A percentile compares a stretch with the other conserved stretches of the same genome.
Evolutionary conservation across 225 moss, liverwort and hornwort species (phyloP).

Genomic region (Bryoerythrophyllum caledonicum): DNA sequence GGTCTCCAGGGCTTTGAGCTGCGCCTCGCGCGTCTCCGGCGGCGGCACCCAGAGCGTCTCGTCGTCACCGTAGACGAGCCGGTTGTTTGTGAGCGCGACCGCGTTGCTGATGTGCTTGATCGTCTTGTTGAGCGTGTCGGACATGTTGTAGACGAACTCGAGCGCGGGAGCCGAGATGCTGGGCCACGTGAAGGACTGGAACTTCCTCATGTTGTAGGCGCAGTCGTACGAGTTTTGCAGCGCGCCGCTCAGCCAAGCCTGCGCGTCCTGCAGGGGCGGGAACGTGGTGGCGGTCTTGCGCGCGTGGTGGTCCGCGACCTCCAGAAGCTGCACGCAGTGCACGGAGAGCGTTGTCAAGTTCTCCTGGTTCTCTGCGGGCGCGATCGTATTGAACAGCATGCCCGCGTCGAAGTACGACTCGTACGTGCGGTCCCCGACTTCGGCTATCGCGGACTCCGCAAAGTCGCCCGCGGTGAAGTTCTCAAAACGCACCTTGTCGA

Average conservation of each 20-base stretch:
- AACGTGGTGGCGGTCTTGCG: neutral
- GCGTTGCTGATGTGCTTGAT: constrained; percentile 72
- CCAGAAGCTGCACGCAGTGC: constrained; percentile 59
- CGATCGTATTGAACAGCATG: constrained; percentile 24
- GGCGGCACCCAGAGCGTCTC: constrained; percentile 53
- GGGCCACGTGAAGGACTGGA: neutral
- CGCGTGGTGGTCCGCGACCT: constrained; percentile 46
- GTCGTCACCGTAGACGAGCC: constrained; percentile 41
- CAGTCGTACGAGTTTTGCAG: constrained; percentile 61
- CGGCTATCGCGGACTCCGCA: constrained; percentile 33
- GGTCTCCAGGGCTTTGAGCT: constrained; percentile 9
- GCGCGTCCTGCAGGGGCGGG: constrained; percentile 43
- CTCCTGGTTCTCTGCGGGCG: constrained; percentile 17
- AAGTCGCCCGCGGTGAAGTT: constrained; percentile 34
- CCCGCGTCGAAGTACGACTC: constrained; percentile 22
- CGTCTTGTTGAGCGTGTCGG: constrained; percentile 48
- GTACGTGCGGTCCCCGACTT: constrained; percentile 33
- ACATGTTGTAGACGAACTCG: constrained; percentile 34
- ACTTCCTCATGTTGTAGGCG: constrained; percentile 49
- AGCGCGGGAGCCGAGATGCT: neutral
- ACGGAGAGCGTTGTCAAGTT: constrained; percentile 50
- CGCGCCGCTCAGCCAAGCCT: constrained; percentile 74
- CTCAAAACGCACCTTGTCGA: constrained; percentile 26
- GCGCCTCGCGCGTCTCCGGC: constrained; percentile 39
- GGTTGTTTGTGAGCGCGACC: constrained; percentile 59